These are phyloP conservation scores for Pistacia vera DNA, from an alignment of 345 rosid genomes.

Conservation along the genomic window DNA sequence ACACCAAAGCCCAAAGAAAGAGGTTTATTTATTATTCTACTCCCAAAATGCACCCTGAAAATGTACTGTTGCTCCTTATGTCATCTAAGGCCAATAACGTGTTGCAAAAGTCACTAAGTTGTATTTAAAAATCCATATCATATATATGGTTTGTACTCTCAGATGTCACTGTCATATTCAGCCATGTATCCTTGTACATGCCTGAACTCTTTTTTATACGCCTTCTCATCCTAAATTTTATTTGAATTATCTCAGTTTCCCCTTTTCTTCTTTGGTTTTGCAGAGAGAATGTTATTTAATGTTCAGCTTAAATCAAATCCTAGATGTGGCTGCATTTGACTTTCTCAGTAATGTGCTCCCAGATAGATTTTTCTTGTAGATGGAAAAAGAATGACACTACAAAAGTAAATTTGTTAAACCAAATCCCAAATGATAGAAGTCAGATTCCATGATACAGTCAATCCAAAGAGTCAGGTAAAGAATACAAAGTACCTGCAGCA, in stretches of 20 bases:
- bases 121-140: background rate
- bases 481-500: background rate
- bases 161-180: background rate
- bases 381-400: background rate
- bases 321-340: background rate
- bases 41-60: background rate
- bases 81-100: slow-evolving; percentile 1
- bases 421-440: background rate
- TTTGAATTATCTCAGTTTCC: background rate
- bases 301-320: background rate
- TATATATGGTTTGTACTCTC: background rate
- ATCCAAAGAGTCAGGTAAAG: background rate
- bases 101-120: background rate
- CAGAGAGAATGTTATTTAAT: background rate
- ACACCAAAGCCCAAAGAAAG: background rate
- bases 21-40: background rate
- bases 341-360: background rate
- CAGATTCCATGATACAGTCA: background rate
- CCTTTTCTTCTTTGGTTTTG: background rate
- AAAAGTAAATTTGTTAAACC: background rate
- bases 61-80: background rate
- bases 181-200: background rate
- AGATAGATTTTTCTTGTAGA: background rate
- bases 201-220: background rate
- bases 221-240: background rate